Evolutionary conservation across 345 rosid genomes (phyloP).

Genomic region (Citropsis articulata): DNA sequence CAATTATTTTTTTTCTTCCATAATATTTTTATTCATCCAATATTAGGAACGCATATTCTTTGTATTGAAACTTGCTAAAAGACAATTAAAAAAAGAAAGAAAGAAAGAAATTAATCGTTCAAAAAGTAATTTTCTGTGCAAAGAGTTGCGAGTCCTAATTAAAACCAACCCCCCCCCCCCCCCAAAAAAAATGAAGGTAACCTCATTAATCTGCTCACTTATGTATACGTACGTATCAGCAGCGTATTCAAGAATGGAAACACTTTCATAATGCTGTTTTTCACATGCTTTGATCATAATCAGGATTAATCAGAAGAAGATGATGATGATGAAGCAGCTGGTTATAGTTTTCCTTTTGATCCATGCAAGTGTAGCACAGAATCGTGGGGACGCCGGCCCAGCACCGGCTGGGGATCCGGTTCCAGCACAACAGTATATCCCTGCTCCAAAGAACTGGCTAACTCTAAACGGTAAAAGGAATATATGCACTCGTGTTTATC

Average conservation of each 20-base stretch:
- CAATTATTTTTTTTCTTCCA: neutral
- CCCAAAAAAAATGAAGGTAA: neutral
- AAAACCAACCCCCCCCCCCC: too few species aligned
- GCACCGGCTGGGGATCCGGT: neutral
- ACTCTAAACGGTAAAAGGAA: constrained; percentile 44
- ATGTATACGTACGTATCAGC: too few species aligned
- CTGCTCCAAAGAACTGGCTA: constrained; percentile 46
- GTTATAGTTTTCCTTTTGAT: constrained; percentile 42
- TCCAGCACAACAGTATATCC: neutral
- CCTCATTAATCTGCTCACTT: neutral
- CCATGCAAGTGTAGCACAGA: constrained; percentile 32
- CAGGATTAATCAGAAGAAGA: constrained; percentile 18
- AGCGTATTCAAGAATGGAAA: neutral
- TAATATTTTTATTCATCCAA: neutral
- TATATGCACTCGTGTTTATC: too few species aligned
- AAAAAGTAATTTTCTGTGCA: neutral
- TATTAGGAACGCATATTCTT: neutral
- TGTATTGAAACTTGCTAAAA: too few species aligned
- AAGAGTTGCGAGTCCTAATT: neutral
- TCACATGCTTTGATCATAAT: neutral
- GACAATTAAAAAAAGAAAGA: too few species aligned
- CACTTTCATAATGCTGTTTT: neutral
- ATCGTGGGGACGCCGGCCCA: neutral
- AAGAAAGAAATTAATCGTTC: too few species aligned
- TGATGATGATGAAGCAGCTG: constrained; percentile 49